Percentiles rank a stretch among this genome's conserved stretches.
Conservation (phyloP, 306 rosid species). For the Quercus cerris region DNA sequence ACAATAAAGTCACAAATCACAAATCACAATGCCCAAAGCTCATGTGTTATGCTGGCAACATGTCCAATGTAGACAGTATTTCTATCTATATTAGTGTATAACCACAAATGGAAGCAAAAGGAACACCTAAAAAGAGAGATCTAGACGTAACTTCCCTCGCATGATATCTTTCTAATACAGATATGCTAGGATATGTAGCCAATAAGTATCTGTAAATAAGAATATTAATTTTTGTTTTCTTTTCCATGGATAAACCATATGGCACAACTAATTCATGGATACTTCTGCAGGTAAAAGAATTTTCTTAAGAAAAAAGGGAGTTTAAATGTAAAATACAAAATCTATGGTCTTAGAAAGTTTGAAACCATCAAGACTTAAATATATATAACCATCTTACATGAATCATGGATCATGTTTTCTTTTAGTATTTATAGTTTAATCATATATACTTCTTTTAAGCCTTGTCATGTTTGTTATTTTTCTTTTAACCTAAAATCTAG, state of each 20-base stretch:
- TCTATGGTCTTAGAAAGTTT: background rate
- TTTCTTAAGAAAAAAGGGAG: background rate
- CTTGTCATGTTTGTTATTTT: no score
- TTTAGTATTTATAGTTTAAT: no score
- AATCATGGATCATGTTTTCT: no score
- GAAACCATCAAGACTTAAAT: background rate
- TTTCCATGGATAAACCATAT: background rate
- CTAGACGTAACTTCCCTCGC: no score
- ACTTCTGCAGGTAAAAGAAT: background rate
- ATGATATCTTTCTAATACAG: no score
- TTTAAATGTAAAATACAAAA: background rate
- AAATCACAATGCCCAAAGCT: conserved; percentile 1
- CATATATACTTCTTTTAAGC: no score
- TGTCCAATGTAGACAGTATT: no score
- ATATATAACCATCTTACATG: no score
- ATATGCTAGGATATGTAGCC: no score
- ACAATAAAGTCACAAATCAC: background rate
- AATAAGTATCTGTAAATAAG: background rate
- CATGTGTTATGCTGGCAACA: background rate
- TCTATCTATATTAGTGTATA: background rate
- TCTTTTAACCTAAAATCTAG: no score
- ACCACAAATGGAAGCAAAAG: background rate
- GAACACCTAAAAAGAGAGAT: no score
- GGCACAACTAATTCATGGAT: background rate
- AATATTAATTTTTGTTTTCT: no score